Percentiles rank a stretch among this genome's conserved stretches.
These are phyloP conservation scores for Byssothecium circinans DNA, from an alignment of 2,329 filamentous ascomycete species.

Conservation along the genomic window DNA sequence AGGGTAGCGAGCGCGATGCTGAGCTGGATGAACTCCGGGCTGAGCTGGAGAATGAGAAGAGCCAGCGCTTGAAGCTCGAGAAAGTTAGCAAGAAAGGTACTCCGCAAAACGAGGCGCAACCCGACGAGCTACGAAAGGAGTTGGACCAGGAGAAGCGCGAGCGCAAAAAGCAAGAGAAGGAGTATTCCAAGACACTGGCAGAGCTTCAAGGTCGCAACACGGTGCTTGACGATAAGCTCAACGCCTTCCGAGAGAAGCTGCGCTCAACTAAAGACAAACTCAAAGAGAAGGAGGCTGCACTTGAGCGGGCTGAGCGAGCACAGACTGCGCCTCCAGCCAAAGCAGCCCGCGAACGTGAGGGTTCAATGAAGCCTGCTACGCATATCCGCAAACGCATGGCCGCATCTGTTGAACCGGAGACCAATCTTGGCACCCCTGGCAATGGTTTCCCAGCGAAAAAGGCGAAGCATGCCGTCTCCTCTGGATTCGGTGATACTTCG, in stretches of 20 bases:
- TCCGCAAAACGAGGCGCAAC: conserved; percentile 46
- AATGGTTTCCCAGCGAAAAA: conserved; percentile 52
- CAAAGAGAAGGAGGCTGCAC: conserved; percentile 62
- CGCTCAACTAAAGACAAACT: conserved; percentile 71
- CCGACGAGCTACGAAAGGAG: conserved; percentile 54
- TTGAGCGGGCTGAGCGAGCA: conserved; percentile 48
- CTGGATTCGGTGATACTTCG: conserved; percentile 83
- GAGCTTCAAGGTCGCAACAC: conserved; percentile 66
- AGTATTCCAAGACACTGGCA: conserved; percentile 57
- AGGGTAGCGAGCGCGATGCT: conserved; percentile 32
- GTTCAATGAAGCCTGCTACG: conserved; percentile 42
- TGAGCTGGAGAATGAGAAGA: conserved; percentile 49
- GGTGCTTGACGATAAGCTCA: conserved; percentile 70
- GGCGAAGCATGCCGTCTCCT: conserved; percentile 54
- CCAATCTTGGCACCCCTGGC: conserved; percentile 53
- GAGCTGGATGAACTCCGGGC: conserved; percentile 36
- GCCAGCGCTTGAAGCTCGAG: conserved; percentile 32
- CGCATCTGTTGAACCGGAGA: conserved; percentile 51
- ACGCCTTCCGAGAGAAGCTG: conserved; percentile 69
- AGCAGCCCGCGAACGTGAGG: conserved; percentile 24
- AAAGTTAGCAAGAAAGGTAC: conserved; percentile 44
- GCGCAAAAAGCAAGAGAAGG: conserved; percentile 55
- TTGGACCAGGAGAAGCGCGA: conserved; percentile 55
- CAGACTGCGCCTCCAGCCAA: conserved; percentile 42
- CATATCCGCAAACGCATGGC: conserved; percentile 47